Conservation (phyloP, 1,284 basidiomycete genomes). For the Malassezia pachydermatis region DNA sequence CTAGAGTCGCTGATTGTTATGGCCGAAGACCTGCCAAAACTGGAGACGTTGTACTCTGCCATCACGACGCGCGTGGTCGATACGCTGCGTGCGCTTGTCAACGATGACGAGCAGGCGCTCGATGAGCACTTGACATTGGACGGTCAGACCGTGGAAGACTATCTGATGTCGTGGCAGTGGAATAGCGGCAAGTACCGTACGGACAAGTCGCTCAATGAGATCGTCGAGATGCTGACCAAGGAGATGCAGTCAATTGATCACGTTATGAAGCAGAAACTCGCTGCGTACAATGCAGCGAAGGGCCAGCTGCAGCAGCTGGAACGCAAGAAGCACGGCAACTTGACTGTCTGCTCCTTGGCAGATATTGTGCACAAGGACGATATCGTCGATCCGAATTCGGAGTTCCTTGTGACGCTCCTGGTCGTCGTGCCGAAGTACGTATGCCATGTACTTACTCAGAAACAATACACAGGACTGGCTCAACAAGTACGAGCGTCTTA, state of each 20-base stretch:
- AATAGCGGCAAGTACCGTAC: slow-evolving; percentile 76
- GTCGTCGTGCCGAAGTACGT: slow-evolving; percentile 94
- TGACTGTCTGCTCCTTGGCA: slow-evolving; percentile 73
- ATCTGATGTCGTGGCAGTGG: slow-evolving; percentile 63
- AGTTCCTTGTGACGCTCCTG: slow-evolving; percentile 83
- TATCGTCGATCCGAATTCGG: slow-evolving; percentile 66
- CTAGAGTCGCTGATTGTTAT: slow-evolving; percentile 78
- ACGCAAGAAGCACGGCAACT: slow-evolving; percentile 85
- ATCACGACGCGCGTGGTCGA: slow-evolving; percentile 88
- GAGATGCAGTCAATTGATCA: slow-evolving; percentile 49
- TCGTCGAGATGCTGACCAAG: slow-evolving; percentile 70
- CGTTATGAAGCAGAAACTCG: slow-evolving; percentile 61
- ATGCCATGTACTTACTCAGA: no score
- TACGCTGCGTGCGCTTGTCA: slow-evolving; percentile 77
- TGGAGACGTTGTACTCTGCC: slow-evolving; percentile 75
- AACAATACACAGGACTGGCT: slow-evolving; percentile 79
- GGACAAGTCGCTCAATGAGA: slow-evolving; percentile 66
- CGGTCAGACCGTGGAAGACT: slow-evolving; percentile 69
- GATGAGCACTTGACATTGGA: slow-evolving; percentile 73
- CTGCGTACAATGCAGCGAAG: slow-evolving; percentile 87
- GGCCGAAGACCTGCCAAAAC: slow-evolving; percentile 84
- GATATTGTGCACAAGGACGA: slow-evolving; percentile 77
- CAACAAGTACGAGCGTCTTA: slow-evolving; percentile 73
- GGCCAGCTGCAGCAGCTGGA: slow-evolving; percentile 85
- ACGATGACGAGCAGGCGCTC: slow-evolving; percentile 74